These are phyloP conservation scores for Trametes cinnabarina DNA, from an alignment of 768 basidiomycete genomes.

Conservation along the genomic window DNA sequence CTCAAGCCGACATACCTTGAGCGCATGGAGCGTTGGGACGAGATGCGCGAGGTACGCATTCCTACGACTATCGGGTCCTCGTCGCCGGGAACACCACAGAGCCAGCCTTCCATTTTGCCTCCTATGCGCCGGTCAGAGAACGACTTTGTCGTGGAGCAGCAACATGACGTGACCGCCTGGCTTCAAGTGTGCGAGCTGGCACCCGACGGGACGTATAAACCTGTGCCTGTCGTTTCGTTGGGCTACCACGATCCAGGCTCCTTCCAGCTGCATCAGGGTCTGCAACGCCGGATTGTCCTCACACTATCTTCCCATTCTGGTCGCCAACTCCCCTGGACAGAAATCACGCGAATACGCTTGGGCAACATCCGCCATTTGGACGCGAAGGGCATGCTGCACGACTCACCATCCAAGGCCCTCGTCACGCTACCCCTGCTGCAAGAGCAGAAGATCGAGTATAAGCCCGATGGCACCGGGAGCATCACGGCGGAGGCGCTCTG, in stretches of 20 bases:
- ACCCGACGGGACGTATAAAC: constrained; percentile 78
- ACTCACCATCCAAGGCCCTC: constrained; percentile 68
- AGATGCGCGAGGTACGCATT: constrained; percentile 75
- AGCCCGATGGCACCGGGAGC: constrained; percentile 76
- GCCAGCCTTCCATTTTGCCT: constrained; percentile 45
- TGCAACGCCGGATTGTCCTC: constrained; percentile 80
- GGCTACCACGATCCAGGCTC: constrained; percentile 76
- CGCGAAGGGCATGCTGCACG: constrained; percentile 76
- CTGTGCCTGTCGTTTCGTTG: constrained; percentile 79
- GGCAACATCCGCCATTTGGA: constrained; percentile 87
- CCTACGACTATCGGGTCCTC: constrained; percentile 33
- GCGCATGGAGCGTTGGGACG: constrained; percentile 91
- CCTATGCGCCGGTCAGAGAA: constrained; percentile 90
- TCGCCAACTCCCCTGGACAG: constrained; percentile 82
- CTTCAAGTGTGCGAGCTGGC: constrained; percentile 85
- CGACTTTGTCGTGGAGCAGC: constrained; percentile 84
- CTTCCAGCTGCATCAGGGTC: constrained; percentile 88
- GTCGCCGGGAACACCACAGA: constrained; percentile 32
- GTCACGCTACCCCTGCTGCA: constrained; percentile 73
- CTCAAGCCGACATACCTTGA: constrained; percentile 81
- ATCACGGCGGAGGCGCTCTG: constrained; percentile 74
- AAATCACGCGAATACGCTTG: constrained; percentile 69
- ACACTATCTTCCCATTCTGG: constrained; percentile 87
- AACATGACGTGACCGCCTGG: constrained; percentile 88
- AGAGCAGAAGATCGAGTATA: constrained; percentile 73